A percentile compares a stretch with the other conserved stretches of the same genome.
Evolutionary conservation across 495 filamentous ascomycete species (phyloP).

Genomic region (Penicillium fimorum): DNA sequence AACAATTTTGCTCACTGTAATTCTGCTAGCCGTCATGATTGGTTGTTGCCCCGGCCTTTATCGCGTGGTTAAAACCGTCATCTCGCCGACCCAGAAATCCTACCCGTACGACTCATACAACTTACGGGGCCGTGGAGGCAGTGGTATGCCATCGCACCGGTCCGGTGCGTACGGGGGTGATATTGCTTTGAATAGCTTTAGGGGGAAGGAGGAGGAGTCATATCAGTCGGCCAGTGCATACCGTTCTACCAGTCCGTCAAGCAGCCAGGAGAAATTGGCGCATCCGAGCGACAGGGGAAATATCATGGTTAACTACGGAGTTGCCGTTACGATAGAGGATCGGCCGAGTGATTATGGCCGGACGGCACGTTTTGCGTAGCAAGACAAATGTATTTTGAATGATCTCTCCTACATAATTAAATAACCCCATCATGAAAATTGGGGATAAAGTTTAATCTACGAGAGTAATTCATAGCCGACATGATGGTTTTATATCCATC

Average conservation of each 20-base stretch:
- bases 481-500: too few relatives aligned
- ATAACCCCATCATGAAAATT: too few relatives aligned
- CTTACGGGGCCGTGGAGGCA: constrained; percentile 2
- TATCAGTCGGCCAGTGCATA: constrained; percentile 15
- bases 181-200: constrained; percentile 8
- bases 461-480: too few relatives aligned
- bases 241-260: constrained; percentile 13
- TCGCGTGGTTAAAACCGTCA: constrained; percentile 16
- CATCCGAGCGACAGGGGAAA: background rate
- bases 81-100: constrained; percentile 13
- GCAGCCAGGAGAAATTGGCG: constrained; percentile 19
- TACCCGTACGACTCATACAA: constrained; percentile 19
- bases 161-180: background rate
- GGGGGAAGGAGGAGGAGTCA: background rate
- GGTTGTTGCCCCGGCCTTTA: constrained; percentile 26
- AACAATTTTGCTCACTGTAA: background rate
- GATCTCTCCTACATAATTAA: too few relatives aligned
- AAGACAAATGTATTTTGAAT: background rate
- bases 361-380: background rate
- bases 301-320: constrained; percentile 14
- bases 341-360: constrained; percentile 5
- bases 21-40: constrained; percentile 19
- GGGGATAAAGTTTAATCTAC: too few relatives aligned
- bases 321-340: constrained; percentile 12
- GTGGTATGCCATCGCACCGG: constrained; percentile 14